These are phyloP conservation scores for Amanita exitialis DNA, from an alignment of 768 basidiomycete genomes.

Conservation along the genomic window DNA sequence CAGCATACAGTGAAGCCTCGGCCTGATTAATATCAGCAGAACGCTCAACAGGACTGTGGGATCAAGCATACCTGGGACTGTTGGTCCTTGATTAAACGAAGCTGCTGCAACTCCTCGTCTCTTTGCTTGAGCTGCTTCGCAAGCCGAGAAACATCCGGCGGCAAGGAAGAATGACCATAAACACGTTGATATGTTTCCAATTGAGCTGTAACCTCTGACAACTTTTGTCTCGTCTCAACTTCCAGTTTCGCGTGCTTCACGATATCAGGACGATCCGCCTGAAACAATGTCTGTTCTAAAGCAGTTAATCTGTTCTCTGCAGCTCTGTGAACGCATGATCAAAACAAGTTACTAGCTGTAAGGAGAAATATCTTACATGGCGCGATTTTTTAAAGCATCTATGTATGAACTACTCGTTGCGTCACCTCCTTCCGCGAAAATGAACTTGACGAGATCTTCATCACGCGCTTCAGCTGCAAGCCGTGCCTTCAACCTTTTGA, in stretches of 20 bases:
- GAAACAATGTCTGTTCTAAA: conserved; percentile 43
- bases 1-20: conserved; percentile 68
- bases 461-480: conserved; percentile 69
- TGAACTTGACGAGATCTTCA: conserved; percentile 63
- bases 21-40: conserved; percentile 31
- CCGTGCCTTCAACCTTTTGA: conserved; percentile 59
- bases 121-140: conserved; percentile 48
- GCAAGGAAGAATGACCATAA: conserved; percentile 46
- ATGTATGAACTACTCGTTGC: conserved; percentile 28
- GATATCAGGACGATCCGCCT: conserved; percentile 43
- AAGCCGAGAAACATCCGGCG: conserved; percentile 44
- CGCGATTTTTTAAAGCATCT: conserved; percentile 38
- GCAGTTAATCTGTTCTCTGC: conserved; percentile 40
- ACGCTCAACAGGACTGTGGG: conserved; percentile 2
- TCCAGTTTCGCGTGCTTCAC: conserved; percentile 39
- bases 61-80: conserved; percentile 44
- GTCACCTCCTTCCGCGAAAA: conserved; percentile 50
- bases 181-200: conserved; percentile 53
- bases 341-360: conserved; percentile 4
- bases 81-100: conserved; percentile 57
- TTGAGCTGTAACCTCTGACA: conserved; percentile 33
- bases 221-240: conserved; percentile 36
- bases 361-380: conserved; percentile 34
- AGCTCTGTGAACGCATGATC: conserved; percentile 26
- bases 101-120: conserved; percentile 53